Percentiles rank a stretch among this genome's conserved stretches.
phyloP scores from a whole-genome alignment of 495 filamentous ascomycete species.

The Penicillium tannophilum region DNA sequence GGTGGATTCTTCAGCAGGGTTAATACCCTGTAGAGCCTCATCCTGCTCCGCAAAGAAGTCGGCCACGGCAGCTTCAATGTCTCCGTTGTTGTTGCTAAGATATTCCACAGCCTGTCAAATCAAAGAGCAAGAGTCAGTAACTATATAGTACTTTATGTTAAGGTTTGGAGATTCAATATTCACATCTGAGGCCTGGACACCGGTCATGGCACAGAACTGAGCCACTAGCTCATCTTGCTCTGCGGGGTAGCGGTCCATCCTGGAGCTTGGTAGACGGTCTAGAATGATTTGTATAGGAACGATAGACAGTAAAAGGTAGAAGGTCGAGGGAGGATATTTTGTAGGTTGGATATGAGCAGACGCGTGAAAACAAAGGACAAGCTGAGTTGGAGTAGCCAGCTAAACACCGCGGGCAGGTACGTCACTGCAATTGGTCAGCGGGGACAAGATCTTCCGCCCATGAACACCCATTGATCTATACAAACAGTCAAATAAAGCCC shows the following conservation, averaged over 20 bases:
- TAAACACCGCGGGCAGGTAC: slow-evolving; percentile 34
- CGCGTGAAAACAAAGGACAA: slow-evolving; percentile 1
- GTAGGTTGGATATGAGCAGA: not conserved
- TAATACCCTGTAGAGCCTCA: slow-evolving; percentile 49
- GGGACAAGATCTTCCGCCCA: slow-evolving; percentile 37
- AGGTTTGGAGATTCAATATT: not conserved
- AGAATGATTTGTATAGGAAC: not conserved
- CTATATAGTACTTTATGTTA: not conserved
- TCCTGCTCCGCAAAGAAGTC: slow-evolving; percentile 74
- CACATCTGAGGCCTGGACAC: slow-evolving; percentile 65
- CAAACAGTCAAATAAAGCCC: not conserved
- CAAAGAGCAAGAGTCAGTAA: not conserved
- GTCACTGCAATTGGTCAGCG: slow-evolving; percentile 54
- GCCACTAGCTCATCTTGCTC: slow-evolving; percentile 70
- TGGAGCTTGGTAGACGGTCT: slow-evolving; percentile 17
- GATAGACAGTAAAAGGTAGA: not conserved
- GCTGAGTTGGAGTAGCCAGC: slow-evolving; percentile 22
- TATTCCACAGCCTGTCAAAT: slow-evolving; percentile 66
- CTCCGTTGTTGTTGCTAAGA: slow-evolving; percentile 67
- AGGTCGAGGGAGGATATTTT: not conserved
- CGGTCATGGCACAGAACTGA: slow-evolving; percentile 74
- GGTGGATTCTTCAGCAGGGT: slow-evolving; percentile 26
- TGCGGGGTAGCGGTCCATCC: slow-evolving; percentile 56
- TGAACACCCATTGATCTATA: slow-evolving; percentile 9
- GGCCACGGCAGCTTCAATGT: slow-evolving; percentile 65